Percentiles rank a stretch among this genome's conserved stretches.
These are phyloP conservation scores for Phytophthora sp. DNA, from an alignment of 352 stramenopile genomes.

Conservation along the genomic window DNA sequence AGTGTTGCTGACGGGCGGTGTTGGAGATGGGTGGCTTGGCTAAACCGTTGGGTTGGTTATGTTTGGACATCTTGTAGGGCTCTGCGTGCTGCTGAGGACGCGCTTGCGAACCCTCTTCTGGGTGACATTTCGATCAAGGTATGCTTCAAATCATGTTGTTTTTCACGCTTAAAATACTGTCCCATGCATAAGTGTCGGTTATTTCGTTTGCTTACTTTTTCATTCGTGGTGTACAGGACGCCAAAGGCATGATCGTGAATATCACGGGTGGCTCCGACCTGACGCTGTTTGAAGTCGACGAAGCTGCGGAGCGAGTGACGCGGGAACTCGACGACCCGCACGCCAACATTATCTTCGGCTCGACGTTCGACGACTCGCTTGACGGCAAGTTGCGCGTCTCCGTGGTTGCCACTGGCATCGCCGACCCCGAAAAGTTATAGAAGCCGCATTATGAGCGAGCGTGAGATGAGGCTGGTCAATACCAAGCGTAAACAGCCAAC, in stretches of 20 bases:
- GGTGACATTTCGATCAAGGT: conserved; percentile 91
- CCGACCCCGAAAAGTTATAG: conserved; percentile 83
- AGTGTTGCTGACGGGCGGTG: background rate
- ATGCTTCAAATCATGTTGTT: background rate
- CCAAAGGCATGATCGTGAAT: conserved; percentile 95
- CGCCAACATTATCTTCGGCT: conserved; percentile 91
- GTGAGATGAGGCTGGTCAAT: conserved; percentile 1
- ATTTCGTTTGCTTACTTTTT: conserved; percentile 1
- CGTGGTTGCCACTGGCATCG: conserved; percentile 87
- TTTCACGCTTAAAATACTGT: too few relatives aligned
- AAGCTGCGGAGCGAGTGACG: conserved; percentile 87
- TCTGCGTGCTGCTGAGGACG: conserved; percentile 82
- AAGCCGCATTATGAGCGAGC: conserved; percentile 9
- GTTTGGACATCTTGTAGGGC: conserved; percentile 42
- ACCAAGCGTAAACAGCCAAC: background rate
- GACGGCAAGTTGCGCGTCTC: conserved; percentile 86
- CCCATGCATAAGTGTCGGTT: too few relatives aligned
- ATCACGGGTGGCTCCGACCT: conserved; percentile 94
- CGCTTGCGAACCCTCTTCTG: conserved; percentile 87
- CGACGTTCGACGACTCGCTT: conserved; percentile 84
- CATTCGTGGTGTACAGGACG: conserved; percentile 52
- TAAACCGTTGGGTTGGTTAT: conserved; percentile 16
- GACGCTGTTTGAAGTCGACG: conserved; percentile 93
- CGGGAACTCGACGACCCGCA: conserved; percentile 87
- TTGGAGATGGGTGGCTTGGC: background rate